Conservation (phyloP, 306 rosid genomes). For the Arachis stenosperma region DNA sequence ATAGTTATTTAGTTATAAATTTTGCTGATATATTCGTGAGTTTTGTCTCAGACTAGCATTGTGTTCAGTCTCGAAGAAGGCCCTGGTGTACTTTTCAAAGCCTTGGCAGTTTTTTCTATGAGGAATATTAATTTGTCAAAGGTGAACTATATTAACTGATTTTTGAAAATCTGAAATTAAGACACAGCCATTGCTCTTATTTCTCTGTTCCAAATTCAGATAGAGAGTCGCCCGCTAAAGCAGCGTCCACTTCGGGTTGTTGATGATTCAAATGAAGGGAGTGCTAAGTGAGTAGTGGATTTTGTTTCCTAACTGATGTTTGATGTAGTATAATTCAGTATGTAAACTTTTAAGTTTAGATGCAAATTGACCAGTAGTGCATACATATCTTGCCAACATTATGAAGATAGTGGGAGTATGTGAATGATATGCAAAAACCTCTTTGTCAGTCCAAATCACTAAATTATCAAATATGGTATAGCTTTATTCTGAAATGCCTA, state of each 20-base stretch:
- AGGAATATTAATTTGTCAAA: slow-evolving; percentile 75
- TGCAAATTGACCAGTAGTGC: slow-evolving; percentile 31
- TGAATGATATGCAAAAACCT: slow-evolving; percentile 25
- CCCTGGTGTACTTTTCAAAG: slow-evolving; percentile 87
- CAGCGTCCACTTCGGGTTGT: slow-evolving; percentile 74
- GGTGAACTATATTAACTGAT: slow-evolving; percentile 47
- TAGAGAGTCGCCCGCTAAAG: slow-evolving; percentile 81
- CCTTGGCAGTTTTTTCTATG: slow-evolving; percentile 80
- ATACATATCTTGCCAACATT: slow-evolving; percentile 18
- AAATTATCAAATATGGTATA: background rate
- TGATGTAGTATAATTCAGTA: slow-evolving; percentile 8
- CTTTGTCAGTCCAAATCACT: slow-evolving; percentile 19
- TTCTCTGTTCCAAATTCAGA: slow-evolving; percentile 58
- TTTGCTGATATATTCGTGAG: slow-evolving; percentile 33
- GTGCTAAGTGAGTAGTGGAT: slow-evolving; percentile 67
- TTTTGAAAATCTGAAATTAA: slow-evolving; percentile 8
- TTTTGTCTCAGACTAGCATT: slow-evolving; percentile 71
- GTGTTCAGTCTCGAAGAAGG: slow-evolving; percentile 90
- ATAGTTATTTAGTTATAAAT: slow-evolving; percentile 2
- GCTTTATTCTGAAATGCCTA: slow-evolving; percentile 13
- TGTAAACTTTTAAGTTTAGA: slow-evolving; percentile 15
- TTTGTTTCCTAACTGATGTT: slow-evolving; percentile 27
- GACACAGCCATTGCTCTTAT: slow-evolving; percentile 1
- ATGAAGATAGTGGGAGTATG: slow-evolving; percentile 23
- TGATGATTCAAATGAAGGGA: slow-evolving; percentile 77